A percentile compares a stretch with the other conserved stretches of the same genome.
These are phyloP conservation scores for Stentor coeruleus DNA, from an alignment of 73 alveolate species.

Conservation along the genomic window DNA sequence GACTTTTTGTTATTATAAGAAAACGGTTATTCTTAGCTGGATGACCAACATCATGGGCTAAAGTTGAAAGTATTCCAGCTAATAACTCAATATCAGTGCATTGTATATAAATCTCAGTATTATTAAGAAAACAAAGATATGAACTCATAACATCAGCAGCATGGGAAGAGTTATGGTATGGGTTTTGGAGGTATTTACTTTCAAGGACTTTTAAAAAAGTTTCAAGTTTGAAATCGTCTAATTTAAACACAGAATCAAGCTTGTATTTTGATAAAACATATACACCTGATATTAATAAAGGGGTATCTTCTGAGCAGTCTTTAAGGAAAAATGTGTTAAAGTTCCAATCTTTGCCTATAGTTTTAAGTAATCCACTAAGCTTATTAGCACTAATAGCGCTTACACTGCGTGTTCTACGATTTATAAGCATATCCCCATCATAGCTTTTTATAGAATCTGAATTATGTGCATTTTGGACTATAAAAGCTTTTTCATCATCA, in stretches of 20 bases:
- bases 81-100: conserved; percentile 23
- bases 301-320: conserved; percentile 6
- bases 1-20: conserved; percentile 13
- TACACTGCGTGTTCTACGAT: not conserved
- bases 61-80: conserved; percentile 33
- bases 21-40: conserved; percentile 30
- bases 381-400: not conserved
- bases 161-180: conserved; percentile 61
- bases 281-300: not conserved
- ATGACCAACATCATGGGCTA: conserved; percentile 32
- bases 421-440: not conserved
- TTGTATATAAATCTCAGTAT: conserved; percentile 28
- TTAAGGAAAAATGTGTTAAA: conserved; percentile 9
- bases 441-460: not conserved
- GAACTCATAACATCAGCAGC: conserved; percentile 76
- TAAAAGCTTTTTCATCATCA: not conserved
- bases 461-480: not conserved
- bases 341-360: conserved; percentile 21
- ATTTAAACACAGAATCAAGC: not conserved
- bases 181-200: conserved; percentile 21
- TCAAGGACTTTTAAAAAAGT: conserved; percentile 1
- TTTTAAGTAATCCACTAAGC: not conserved
- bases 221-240: not conserved
- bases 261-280: not conserved
- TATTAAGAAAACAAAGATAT: conserved; percentile 26